Conservation (phyloP, 805 yeast genomes). For the Zygosaccharomyces pseudorouxii region DNA sequence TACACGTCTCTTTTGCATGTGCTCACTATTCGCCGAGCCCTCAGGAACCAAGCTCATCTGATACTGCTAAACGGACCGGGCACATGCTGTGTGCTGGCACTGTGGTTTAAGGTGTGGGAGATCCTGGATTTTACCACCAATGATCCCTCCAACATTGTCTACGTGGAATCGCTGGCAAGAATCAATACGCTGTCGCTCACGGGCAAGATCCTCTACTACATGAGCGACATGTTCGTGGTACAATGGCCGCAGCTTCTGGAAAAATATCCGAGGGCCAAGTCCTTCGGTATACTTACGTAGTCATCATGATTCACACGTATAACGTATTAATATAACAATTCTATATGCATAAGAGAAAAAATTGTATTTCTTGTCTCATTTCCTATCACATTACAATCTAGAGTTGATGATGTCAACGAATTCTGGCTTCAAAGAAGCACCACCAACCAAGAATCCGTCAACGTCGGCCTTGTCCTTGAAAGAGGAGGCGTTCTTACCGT, state of each 20-base stretch:
- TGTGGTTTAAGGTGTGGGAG: slow-evolving; percentile 30
- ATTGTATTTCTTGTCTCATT: not conserved
- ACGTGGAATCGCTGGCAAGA: slow-evolving; percentile 83
- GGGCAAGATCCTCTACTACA: slow-evolving; percentile 65
- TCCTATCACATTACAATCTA: slow-evolving; percentile 42
- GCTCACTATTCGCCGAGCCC: slow-evolving; percentile 15
- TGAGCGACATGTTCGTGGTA: slow-evolving; percentile 75
- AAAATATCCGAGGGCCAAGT: slow-evolving; percentile 53
- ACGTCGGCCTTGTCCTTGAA: slow-evolving; percentile 91
- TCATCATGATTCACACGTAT: not conserved
- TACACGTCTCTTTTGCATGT: slow-evolving; percentile 20
- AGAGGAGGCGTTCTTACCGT: slow-evolving; percentile 84
- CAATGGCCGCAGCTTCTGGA: slow-evolving; percentile 73
- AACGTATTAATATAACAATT: not conserved
- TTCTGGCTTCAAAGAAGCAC: slow-evolving; percentile 98
- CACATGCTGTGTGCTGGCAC: slow-evolving; percentile 32
- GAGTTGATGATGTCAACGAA: slow-evolving; percentile 93
- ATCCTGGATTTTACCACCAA: slow-evolving; percentile 13
- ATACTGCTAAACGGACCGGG: slow-evolving; percentile 40
- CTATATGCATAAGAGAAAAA: not conserved
- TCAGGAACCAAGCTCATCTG: slow-evolving; percentile 25
- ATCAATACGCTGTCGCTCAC: slow-evolving; percentile 70
- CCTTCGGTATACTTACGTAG: slow-evolving; percentile 70
- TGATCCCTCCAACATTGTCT: slow-evolving; percentile 65
- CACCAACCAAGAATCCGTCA: slow-evolving; percentile 99